Base-by-base conservation (phyloP, 768 basidiomycete species). In the Tricholoma bakamatsutake region DNA sequence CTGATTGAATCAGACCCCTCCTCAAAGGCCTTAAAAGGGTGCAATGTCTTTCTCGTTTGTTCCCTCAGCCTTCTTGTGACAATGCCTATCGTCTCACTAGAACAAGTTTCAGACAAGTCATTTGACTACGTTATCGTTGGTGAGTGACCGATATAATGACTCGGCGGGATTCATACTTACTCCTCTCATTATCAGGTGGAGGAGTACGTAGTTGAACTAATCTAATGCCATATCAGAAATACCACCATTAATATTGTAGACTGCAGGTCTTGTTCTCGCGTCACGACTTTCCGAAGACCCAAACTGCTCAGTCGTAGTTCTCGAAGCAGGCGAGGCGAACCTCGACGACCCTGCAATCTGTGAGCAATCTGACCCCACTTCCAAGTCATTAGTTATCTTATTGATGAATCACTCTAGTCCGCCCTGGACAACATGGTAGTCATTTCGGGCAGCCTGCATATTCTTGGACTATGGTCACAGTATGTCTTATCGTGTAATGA, bases 51-150 rank as follows among this genome's bases (percentile, higher is more conserved):
- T 43, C 15, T 43, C 18, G 40, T 10, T 21, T 15, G 4, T 13
- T n/a, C 39, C 39, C 4, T 35, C 35, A 31, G 12, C n/a, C 17
- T 43, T 43, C 40, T 24, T 24, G 21, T 15, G 37, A 43, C 15
- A 53, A 53, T 53, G 42, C 53, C 53, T 13, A 53, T 46, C 21
- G 39, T 46, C 27, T 31, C 53, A 21, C 37, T 53, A 8, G 42
- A 53, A 31, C 53, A 67, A 18, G 54, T 66, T 39, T 40, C 59
- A 18, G 51, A 59, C 50, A 61, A 66, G 45, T 50, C 54, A n/a
- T 71, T 69, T 39, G 69, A 73, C 61, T 71, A 66, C 52, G 56
- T 71, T 17, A 61, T 71, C 27, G 59, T 66, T 31, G 71, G 71
- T 31, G 35, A 51, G 50, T 28, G 8, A 1, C 11, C 10, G 11